A percentile compares a stretch with the other conserved stretches of the same genome.
Evolutionary conservation across 495 filamentous ascomycete genomes (phyloP).

Genomic region (Hyaloscypha hepaticicola): DNA sequence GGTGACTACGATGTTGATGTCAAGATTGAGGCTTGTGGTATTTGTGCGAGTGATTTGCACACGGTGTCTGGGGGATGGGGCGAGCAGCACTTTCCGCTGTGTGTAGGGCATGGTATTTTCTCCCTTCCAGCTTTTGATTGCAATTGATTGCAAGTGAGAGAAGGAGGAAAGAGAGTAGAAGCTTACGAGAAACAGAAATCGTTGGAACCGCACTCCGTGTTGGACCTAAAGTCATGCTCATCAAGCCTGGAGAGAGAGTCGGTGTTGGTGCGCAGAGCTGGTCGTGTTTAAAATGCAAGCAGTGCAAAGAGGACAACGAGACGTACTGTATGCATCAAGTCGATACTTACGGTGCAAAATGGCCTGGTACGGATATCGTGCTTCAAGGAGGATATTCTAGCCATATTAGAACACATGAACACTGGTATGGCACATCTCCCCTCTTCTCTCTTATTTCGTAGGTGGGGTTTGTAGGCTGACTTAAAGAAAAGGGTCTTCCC

Average conservation of each 20-base stretch:
- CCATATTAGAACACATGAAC: conserved; percentile 54
- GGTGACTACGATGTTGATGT: conserved; percentile 58
- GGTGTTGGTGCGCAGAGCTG: conserved; percentile 57
- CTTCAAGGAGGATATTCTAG: conserved; percentile 55
- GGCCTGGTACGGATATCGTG: conserved; percentile 52
- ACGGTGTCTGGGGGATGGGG: conserved; percentile 58
- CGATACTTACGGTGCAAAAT: conserved; percentile 56
- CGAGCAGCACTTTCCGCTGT: conserved; percentile 49
- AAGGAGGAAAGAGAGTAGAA: background rate
- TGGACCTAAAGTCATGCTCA: conserved; percentile 54
- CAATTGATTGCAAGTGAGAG: background rate
- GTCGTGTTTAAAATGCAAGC: conserved; percentile 53
- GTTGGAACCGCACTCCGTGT: conserved; percentile 45
- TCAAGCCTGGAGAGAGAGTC: conserved; percentile 55
- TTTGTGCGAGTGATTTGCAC: conserved; percentile 58
- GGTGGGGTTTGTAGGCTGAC: conserved; percentile 1
- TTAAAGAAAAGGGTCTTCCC: conserved; percentile 53
- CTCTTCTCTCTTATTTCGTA: conserved; percentile 15
- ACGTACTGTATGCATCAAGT: conserved; percentile 55
- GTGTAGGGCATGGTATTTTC: conserved; percentile 50
- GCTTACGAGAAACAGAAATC: conserved; percentile 26
- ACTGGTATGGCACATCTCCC: conserved; percentile 37
- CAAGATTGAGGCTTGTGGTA: conserved; percentile 54
- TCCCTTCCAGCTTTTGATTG: background rate
- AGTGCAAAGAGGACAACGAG: conserved; percentile 60